These are phyloP conservation scores for Kurtzmaniella quercitrusa DNA, from an alignment of 1,139 yeast genomes.

Conservation along the genomic window DNA sequence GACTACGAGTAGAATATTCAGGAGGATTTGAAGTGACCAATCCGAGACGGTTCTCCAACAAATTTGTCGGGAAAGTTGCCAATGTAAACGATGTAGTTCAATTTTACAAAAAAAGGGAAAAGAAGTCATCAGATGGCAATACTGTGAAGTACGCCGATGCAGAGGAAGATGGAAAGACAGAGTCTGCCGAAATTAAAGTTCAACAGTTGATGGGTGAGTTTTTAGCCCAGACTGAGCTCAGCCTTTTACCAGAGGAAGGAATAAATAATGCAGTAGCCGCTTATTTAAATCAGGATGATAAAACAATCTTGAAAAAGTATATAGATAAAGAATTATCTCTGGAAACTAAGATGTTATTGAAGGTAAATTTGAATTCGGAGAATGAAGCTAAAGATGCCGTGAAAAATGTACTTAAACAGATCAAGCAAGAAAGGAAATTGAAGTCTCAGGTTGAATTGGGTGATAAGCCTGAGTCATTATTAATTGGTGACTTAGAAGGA, in stretches of 20 bases:
- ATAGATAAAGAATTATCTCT: slow-evolving; percentile 62
- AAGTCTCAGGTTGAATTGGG: background rate
- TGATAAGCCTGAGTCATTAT: background rate
- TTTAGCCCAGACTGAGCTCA: slow-evolving; percentile 57
- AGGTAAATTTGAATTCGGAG: slow-evolving; percentile 34
- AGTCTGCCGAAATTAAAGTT: slow-evolving; percentile 43
- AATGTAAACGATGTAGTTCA: slow-evolving; percentile 81
- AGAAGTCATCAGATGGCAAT: slow-evolving; percentile 13
- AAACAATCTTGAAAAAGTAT: slow-evolving; percentile 61
- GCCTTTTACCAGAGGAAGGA: slow-evolving; percentile 73
- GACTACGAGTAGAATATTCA: slow-evolving; percentile 82
- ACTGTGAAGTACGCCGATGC: slow-evolving; percentile 16
- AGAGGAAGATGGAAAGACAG: slow-evolving; percentile 14
- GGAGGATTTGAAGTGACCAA: slow-evolving; percentile 93
- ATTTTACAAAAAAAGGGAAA: slow-evolving; percentile 48
- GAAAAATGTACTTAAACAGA: slow-evolving; percentile 23
- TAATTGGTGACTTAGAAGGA: background rate
- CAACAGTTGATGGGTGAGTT: slow-evolving; percentile 59
- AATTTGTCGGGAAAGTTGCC: slow-evolving; percentile 89
- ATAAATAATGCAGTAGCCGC: slow-evolving; percentile 68
- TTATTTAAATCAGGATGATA: slow-evolving; percentile 81
- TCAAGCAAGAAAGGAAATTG: slow-evolving; percentile 15
- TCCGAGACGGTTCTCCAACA: slow-evolving; percentile 80
- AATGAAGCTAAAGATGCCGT: slow-evolving; percentile 21
- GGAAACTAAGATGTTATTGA: slow-evolving; percentile 56